phyloP scores from a whole-genome alignment of 2,329 filamentous ascomycete species.

The Pseudogymnoascus sp. region DNA sequence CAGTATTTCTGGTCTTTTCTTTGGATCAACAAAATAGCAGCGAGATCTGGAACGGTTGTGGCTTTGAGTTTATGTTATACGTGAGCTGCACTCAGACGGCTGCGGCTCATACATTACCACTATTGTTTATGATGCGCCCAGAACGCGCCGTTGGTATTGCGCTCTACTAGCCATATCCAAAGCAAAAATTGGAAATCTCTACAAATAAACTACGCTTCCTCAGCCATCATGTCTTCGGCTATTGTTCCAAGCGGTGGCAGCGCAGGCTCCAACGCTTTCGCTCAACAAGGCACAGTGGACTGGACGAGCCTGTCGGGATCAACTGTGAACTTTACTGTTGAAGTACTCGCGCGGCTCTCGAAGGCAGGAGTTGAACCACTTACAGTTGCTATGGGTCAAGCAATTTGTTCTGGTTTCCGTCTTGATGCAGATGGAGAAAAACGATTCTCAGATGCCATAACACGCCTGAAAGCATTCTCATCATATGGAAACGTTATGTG shows the following conservation, averaged over 20 bases:
- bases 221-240: background rate
- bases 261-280: background rate
- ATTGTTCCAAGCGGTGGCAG: background rate
- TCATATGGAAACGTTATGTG: conserved; percentile 16
- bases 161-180: background rate
- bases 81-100: too few species aligned
- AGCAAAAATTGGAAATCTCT: background rate
- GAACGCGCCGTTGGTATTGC: too few species aligned
- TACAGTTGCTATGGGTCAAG: conserved; percentile 16
- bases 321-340: conserved; percentile 14
- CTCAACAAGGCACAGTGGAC: conserved; percentile 17
- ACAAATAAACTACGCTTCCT: background rate
- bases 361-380: conserved; percentile 16
- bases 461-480: conserved; percentile 14
- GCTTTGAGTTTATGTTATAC: too few species aligned
- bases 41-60: too few species aligned
- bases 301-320: conserved; percentile 16
- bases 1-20: too few species aligned
- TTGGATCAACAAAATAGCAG: too few species aligned
- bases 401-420: conserved; percentile 13
- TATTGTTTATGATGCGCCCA: too few species aligned
- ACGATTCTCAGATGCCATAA: conserved; percentile 7
- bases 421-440: conserved; percentile 12
- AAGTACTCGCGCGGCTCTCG: conserved; percentile 15
- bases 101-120: too few species aligned